Conservation (phyloP, 31 red algal genomes). For the Odonthalia washingtoniensis region DNA sequence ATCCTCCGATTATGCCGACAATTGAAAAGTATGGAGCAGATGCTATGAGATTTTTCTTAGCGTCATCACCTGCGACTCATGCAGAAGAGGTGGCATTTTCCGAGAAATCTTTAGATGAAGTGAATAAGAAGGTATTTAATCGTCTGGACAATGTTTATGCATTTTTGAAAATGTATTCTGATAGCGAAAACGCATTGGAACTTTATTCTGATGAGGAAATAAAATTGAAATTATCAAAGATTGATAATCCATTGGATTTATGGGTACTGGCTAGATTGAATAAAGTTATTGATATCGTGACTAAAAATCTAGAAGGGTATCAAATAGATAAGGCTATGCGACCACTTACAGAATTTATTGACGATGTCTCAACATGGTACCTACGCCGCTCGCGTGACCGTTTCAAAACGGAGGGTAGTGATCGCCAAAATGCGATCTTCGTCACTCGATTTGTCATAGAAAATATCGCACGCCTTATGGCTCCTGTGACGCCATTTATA, state of each 20-base stretch:
- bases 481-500: conserved; percentile 26
- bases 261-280: conserved; percentile 18
- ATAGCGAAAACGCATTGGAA: conserved; percentile 2
- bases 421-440: neutral
- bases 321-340: neutral
- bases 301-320: conserved; percentile 10
- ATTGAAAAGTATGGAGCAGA: conserved; percentile 36
- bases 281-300: conserved; percentile 7
- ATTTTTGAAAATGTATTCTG: conserved; percentile 33
- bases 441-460: neutral
- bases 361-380: conserved; percentile 27
- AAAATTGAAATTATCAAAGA: neutral
- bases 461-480: conserved; percentile 1
- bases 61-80: neutral
- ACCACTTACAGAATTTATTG: conserved; percentile 5
- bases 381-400: conserved; percentile 14
- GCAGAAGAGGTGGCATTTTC: neutral
- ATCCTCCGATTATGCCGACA: neutral
- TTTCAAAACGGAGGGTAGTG: conserved; percentile 17
- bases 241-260: conserved; percentile 2
- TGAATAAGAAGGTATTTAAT: conserved; percentile 13
- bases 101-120: conserved; percentile 17
- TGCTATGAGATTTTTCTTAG: conserved; percentile 18
- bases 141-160: conserved; percentile 4
- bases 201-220: too few relatives aligned